These are phyloP conservation scores for Porcisia deanei DNA, from an alignment of 208 protist species.

Conservation along the genomic window DNA sequence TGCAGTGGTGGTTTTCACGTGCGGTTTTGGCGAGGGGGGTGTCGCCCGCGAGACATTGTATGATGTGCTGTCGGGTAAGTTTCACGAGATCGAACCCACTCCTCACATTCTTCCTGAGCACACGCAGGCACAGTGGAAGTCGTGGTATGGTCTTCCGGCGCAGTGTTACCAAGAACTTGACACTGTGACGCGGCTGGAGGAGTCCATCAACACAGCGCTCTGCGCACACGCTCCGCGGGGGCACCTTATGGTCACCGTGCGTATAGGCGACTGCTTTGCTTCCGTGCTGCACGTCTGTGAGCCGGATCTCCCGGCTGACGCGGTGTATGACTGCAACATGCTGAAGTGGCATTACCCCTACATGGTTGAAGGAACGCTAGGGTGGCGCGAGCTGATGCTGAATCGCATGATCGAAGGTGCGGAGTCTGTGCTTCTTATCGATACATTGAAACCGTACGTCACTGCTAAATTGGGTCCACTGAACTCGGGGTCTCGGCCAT, in stretches of 20 bases:
- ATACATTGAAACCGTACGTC: conserved; percentile 73
- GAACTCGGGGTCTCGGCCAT: conserved; percentile 33
- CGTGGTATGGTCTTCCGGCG: conserved; percentile 66
- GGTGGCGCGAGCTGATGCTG: conserved; percentile 69
- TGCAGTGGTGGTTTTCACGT: conserved; percentile 82
- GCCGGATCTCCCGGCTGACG: conserved; percentile 67
- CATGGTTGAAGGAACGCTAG: conserved; percentile 63
- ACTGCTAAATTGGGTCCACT: conserved; percentile 67
- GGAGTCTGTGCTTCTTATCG: conserved; percentile 69
- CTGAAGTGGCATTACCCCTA: conserved; percentile 89
- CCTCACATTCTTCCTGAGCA: conserved; percentile 54
- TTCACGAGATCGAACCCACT: conserved; percentile 32
- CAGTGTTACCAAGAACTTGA: conserved; percentile 69
- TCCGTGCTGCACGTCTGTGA: conserved; percentile 77
- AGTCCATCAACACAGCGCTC: conserved; percentile 72
- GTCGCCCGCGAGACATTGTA: conserved; percentile 64
- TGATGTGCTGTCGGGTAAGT: conserved; percentile 48
- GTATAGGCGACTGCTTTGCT: conserved; percentile 85
- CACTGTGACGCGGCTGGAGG: conserved; percentile 71
- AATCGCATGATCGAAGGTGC: conserved; percentile 83
- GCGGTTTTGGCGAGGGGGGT: conserved; percentile 58
- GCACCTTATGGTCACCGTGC: conserved; percentile 84
- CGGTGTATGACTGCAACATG: conserved; percentile 81
- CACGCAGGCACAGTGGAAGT: conserved; percentile 54
- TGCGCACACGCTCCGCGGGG: conserved; percentile 46